These are phyloP conservation scores for Mucor mucedo DNA, from an alignment of 371 early-diverging fungal species.

Conservation along the genomic window DNA sequence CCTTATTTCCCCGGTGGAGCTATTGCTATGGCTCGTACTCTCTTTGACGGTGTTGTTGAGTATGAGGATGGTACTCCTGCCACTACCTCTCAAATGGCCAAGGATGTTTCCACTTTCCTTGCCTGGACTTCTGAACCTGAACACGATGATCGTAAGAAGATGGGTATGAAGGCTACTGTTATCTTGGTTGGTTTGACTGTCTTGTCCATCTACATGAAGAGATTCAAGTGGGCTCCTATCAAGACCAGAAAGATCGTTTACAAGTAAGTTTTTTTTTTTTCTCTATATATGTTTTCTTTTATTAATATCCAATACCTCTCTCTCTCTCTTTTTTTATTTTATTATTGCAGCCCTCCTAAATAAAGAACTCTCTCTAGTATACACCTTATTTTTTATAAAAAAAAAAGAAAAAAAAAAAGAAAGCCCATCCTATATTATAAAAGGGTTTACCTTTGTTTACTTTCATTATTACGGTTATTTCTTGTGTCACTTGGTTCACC, in stretches of 20 bases:
- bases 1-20: slow-evolving; percentile 99
- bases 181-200: slow-evolving; percentile 62
- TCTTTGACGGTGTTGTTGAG: slow-evolving; percentile 95
- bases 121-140: slow-evolving; percentile 97
- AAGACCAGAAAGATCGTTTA: slow-evolving; percentile 86
- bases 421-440: too few species aligned
- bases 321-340: background rate
- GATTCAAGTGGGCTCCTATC: slow-evolving; percentile 78
- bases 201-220: slow-evolving; percentile 78
- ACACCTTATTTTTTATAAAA: slow-evolving; percentile 1
- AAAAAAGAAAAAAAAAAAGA: too few species aligned
- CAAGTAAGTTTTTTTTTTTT: slow-evolving; percentile 47
- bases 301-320: background rate
- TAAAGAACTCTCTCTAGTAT: background rate
- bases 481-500: too few species aligned
- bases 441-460: too few species aligned
- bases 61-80: slow-evolving; percentile 98
- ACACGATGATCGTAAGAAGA: slow-evolving; percentile 95
- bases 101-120: slow-evolving; percentile 95
- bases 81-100: slow-evolving; percentile 96
- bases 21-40: slow-evolving; percentile 95
- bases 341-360: slow-evolving; percentile 27
- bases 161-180: slow-evolving; percentile 90
- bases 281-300: background rate
- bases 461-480: too few species aligned